A percentile compares a stretch with the other conserved stretches of the same genome.
phyloP scores from a whole-genome alignment of 106 monocot genomes.

The Alisma plantagoaquatica region DNA sequence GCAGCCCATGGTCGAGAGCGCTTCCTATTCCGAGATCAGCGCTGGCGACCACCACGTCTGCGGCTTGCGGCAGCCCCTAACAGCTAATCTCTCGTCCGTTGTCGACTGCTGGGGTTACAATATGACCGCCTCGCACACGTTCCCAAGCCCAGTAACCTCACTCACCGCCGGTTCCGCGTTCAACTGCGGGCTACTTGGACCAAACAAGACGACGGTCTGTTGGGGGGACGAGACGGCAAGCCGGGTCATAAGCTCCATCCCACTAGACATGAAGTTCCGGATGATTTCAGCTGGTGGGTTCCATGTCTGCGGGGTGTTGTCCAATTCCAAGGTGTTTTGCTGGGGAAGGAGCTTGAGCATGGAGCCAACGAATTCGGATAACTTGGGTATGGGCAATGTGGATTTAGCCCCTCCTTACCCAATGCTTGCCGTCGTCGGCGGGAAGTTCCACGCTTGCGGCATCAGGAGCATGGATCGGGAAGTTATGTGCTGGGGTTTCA shows the following conservation, averaged over 20 bases:
- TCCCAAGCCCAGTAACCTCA: conserved; percentile 16
- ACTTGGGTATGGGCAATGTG: conserved; percentile 33
- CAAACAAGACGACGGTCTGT: conserved; percentile 45
- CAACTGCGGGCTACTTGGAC: conserved; percentile 68
- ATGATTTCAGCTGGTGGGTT: conserved; percentile 82
- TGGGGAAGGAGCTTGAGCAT: conserved; percentile 78
- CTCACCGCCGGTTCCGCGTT: conserved; percentile 85
- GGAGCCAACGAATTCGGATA: conserved; percentile 19
- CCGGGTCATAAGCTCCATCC: conserved; percentile 35
- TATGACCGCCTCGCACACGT: conserved; percentile 65
- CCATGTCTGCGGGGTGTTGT: conserved; percentile 79
- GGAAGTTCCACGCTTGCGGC: conserved; percentile 88
- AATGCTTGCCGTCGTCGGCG: conserved; percentile 74
- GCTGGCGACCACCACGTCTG: conserved; percentile 94
- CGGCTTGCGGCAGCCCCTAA: conserved; percentile 31
- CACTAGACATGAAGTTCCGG: conserved; percentile 34
- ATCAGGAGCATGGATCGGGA: conserved; percentile 43
- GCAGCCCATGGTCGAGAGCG: conserved; percentile 63
- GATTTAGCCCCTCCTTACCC: conserved; percentile 49
- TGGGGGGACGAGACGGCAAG: conserved; percentile 95
- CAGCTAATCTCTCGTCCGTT: conserved; percentile 2
- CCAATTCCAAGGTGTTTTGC: conserved; percentile 52
- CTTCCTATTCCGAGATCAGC: conserved; percentile 67
- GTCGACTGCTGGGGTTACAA: conserved; percentile 99
- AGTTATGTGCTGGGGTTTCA: conserved; percentile 87